phyloP scores from a whole-genome alignment of 139 green algal genomes.

The Picochlorum sp. region DNA sequence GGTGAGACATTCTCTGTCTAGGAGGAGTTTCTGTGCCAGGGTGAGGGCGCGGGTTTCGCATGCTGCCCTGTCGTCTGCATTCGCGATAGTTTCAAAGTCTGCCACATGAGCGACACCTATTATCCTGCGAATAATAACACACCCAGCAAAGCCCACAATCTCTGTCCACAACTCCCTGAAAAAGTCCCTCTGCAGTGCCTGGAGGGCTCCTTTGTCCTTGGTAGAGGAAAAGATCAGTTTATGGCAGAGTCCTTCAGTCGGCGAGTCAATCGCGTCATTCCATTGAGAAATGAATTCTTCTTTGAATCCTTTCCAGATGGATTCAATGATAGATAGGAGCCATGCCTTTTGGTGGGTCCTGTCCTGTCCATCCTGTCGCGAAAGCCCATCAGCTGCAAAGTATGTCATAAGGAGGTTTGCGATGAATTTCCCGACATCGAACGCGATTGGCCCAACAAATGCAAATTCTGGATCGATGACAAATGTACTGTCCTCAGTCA shows the following conservation, averaged over 20 bases:
- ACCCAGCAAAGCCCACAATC: slow-evolving; percentile 44
- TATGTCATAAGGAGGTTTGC: slow-evolving; percentile 85
- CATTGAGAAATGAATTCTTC: slow-evolving; percentile 63
- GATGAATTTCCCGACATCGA: slow-evolving; percentile 94
- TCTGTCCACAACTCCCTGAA: slow-evolving; percentile 68
- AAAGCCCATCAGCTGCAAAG: slow-evolving; percentile 49
- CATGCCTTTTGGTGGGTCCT: slow-evolving; percentile 43
- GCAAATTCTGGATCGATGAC: slow-evolving; percentile 96
- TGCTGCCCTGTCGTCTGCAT: slow-evolving; percentile 42
- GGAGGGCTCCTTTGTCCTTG: not conserved
- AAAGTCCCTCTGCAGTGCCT: slow-evolving; percentile 57
- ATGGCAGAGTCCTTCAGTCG: slow-evolving; percentile 31
- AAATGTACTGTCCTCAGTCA: slow-evolving; percentile 42
- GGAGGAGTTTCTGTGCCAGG: slow-evolving; percentile 58
- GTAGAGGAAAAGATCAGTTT: slow-evolving; percentile 30
- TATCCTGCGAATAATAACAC: slow-evolving; percentile 73
- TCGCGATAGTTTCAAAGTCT: slow-evolving; percentile 81
- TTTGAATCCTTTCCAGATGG: slow-evolving; percentile 62
- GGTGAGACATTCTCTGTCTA: slow-evolving; percentile 11
- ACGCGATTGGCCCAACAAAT: slow-evolving; percentile 89
- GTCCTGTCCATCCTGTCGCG: not conserved
- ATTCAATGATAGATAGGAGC: slow-evolving; percentile 42
- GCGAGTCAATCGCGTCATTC: slow-evolving; percentile 10
- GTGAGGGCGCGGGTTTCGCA: slow-evolving; percentile 73
- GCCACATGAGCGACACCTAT: slow-evolving; percentile 90